These are phyloP conservation scores for Suillus brevipes DNA, from an alignment of 768 basidiomycete genomes.

Conservation along the genomic window DNA sequence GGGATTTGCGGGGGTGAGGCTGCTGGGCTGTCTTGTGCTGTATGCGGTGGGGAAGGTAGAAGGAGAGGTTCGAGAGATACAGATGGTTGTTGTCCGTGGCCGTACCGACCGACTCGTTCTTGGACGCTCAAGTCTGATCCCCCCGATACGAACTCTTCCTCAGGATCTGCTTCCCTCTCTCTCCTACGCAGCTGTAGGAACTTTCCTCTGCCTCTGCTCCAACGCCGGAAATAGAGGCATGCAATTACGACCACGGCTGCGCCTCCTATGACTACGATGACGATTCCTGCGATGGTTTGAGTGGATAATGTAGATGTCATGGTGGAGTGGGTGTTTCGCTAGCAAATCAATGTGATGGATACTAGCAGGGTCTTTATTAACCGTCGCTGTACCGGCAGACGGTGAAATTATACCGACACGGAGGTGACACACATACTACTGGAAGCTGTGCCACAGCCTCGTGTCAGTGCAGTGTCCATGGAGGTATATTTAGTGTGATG, in stretches of 20 bases:
- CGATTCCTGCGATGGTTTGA: slow-evolving; percentile 20
- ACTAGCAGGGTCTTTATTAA: background rate
- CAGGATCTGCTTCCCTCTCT: background rate
- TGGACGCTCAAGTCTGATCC: background rate
- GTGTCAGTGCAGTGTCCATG: background rate
- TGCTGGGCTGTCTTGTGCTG: slow-evolving; percentile 4
- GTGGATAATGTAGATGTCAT: slow-evolving; percentile 13
- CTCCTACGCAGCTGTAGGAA: slow-evolving; percentile 21
- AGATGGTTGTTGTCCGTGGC: slow-evolving; percentile 19
- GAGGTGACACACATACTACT: background rate
- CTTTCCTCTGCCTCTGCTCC: slow-evolving; percentile 11
- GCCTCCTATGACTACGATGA: slow-evolving; percentile 21
- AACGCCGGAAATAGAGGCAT: slow-evolving; percentile 14
- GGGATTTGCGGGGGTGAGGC: background rate
- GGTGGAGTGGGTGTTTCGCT: background rate
- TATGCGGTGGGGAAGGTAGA: slow-evolving; percentile 13
- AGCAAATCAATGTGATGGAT: too few relatives aligned
- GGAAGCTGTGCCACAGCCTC: background rate
- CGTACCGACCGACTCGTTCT: background rate
- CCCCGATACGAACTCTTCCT: background rate
- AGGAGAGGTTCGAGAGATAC: slow-evolving; percentile 25
- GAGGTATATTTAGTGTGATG: background rate
- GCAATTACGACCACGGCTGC: slow-evolving; percentile 14
- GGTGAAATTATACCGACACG: background rate
- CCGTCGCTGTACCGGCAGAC: background rate